Evolutionary conservation across 164 flowering plant genomes (phyloP).

Genomic region (Umbilicus rupestris): DNA sequence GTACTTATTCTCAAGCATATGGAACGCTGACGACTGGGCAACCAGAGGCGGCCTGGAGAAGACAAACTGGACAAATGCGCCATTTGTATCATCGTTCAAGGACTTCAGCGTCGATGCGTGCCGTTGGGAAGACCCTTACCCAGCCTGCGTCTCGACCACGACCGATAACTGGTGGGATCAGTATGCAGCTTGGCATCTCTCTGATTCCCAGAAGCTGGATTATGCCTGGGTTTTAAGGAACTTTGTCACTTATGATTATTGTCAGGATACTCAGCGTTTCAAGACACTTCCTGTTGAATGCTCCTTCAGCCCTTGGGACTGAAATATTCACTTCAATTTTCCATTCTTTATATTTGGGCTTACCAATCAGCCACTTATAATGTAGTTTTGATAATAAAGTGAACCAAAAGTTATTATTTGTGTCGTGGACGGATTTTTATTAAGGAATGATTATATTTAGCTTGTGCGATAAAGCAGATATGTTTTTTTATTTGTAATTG

Average conservation of each 20-base stretch:
- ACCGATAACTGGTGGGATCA: conserved; percentile 91
- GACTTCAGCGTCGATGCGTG: conserved; percentile 80
- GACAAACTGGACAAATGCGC: conserved; percentile 84
- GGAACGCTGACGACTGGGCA: conserved; percentile 98
- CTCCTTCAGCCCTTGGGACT: conserved; percentile 63
- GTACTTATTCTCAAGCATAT: conserved; percentile 90
- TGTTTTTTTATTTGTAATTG: too few relatives aligned
- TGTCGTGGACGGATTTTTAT: too few relatives aligned
- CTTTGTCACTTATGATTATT: conserved; percentile 77
- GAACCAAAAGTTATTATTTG: too few relatives aligned
- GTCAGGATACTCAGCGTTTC: conserved; percentile 38
- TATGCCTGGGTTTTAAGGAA: conserved; percentile 80
- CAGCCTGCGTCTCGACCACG: conserved; percentile 74
- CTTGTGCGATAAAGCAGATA: too few relatives aligned
- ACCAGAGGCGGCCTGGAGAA: conserved; percentile 94
- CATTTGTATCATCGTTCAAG: conserved; percentile 82
- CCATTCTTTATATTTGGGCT: too few relatives aligned
- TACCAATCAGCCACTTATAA: too few relatives aligned
- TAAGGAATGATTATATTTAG: too few relatives aligned
- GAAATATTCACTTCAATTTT: not conserved
- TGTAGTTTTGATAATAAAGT: too few relatives aligned
- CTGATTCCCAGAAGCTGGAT: conserved; percentile 58
- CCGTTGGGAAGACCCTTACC: conserved; percentile 87
- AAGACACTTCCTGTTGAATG: conserved; percentile 64
- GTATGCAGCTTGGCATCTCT: conserved; percentile 69